These are phyloP conservation scores for Vigna radiata DNA, from an alignment of 306 rosid species.

Conservation along the genomic window DNA sequence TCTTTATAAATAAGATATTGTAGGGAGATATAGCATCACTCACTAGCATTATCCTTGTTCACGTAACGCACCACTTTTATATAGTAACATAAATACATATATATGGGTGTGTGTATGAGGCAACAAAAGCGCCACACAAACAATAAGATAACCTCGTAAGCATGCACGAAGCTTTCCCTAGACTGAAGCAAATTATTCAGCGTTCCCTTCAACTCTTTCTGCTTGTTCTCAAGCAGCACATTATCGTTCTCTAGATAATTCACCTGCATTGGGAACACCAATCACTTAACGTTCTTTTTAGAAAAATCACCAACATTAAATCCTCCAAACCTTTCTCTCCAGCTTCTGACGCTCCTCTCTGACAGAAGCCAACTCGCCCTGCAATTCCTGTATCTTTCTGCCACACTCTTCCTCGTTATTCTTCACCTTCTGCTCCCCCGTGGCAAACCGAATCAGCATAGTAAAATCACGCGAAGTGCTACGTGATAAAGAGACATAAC, in stretches of 20 bases:
- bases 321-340: constrained; percentile 60
- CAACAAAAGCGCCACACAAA: not conserved
- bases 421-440: constrained; percentile 66
- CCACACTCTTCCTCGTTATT: constrained; percentile 69
- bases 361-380: constrained; percentile 59
- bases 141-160: constrained; percentile 66
- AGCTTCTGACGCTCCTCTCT: constrained; percentile 64
- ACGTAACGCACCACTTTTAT: not conserved
- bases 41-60: not conserved
- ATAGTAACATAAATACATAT: not conserved
- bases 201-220: constrained; percentile 69
- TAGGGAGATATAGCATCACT: not conserved
- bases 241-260: constrained; percentile 69
- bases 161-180: constrained; percentile 60
- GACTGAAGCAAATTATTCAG: constrained; percentile 65
- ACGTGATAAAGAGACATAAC: not conserved
- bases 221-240: constrained; percentile 71
- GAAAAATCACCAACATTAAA: not conserved
- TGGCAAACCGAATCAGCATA: constrained; percentile 19
- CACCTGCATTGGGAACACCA: constrained; percentile 51
- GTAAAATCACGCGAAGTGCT: not conserved
- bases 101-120: not conserved
- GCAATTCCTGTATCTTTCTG: constrained; percentile 67
- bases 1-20: not conserved
- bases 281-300: not conserved